phyloP scores from a whole-genome alignment of 2,329 filamentous ascomycete species.

The Aspergillus caelatus region DNA sequence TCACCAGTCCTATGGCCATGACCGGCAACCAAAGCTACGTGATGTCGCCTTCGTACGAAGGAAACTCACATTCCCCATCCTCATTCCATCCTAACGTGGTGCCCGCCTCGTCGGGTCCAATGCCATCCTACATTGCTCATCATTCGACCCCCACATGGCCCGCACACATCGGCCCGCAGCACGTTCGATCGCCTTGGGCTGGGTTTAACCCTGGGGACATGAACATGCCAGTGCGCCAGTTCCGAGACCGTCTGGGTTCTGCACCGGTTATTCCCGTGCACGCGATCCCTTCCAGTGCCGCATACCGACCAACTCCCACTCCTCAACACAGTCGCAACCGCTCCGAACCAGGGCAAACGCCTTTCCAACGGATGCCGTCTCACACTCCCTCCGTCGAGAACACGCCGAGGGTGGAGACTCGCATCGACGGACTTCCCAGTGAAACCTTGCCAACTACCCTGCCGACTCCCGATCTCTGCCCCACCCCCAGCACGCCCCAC shows the following conservation, averaged over 20 bases:
- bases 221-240: conserved; percentile 25
- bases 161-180: conserved; percentile 16
- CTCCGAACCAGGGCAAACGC: conserved; percentile 20
- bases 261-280: conserved; percentile 35
- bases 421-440: conserved; percentile 25
- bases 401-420: neutral
- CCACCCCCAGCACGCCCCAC: conserved; percentile 33
- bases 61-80: conserved; percentile 24
- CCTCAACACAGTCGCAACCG: conserved; percentile 24
- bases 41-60: conserved; percentile 31
- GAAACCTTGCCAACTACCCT: conserved; percentile 35
- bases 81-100: conserved; percentile 24
- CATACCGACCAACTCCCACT: conserved; percentile 21
- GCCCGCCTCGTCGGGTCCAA: conserved; percentile 22
- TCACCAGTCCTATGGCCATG: conserved; percentile 31
- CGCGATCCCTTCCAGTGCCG: conserved; percentile 23
- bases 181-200: conserved; percentile 25
- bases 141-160: conserved; percentile 21
- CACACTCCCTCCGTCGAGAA: conserved; percentile 14
- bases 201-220: conserved; percentile 29
- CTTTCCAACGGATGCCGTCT: conserved; percentile 10
- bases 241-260: conserved; percentile 38
- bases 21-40: conserved; percentile 25
- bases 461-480: conserved; percentile 37
- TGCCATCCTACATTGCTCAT: conserved; percentile 32